Evolutionary conservation across 2,329 filamentous ascomycete genomes (phyloP).

Genomic region (Drechslerella stenobrocha): DNA sequence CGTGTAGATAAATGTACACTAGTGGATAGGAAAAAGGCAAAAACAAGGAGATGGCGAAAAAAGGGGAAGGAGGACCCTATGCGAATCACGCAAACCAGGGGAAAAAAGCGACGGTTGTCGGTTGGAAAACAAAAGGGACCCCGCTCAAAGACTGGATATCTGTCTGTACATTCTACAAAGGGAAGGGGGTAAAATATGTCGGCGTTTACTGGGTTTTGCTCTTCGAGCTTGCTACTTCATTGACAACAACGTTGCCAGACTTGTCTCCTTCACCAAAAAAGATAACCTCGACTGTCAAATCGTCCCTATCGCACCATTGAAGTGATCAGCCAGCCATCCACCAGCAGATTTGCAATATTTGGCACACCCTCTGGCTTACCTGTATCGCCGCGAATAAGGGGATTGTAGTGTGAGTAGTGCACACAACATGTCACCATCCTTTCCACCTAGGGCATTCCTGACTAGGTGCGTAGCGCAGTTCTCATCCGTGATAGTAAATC

Average conservation of each 20-base stretch:
- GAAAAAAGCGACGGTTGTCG: neutral
- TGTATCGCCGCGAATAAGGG: conserved; percentile 86
- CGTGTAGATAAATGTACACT: too few species aligned
- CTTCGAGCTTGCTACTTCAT: conserved; percentile 78
- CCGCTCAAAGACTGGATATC: neutral
- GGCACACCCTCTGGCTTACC: conserved; percentile 62
- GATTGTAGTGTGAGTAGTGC: conserved; percentile 87
- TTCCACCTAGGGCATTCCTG: conserved; percentile 89
- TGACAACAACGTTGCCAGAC: conserved; percentile 77
- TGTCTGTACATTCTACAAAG: neutral
- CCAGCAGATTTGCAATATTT: conserved; percentile 12
- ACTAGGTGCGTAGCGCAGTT: conserved; percentile 96
- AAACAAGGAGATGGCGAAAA: too few species aligned
- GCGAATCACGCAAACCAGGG: too few species aligned
- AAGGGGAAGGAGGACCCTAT: too few species aligned
- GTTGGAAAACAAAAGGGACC: neutral
- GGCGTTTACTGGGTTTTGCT: conserved; percentile 30
- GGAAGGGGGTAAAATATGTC: neutral
- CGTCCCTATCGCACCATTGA: conserved; percentile 67
- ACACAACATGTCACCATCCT: conserved; percentile 89
- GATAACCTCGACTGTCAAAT: conserved; percentile 95
- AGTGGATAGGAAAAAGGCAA: too few species aligned
- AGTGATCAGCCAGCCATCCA: too few species aligned
- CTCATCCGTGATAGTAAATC: conserved; percentile 93
- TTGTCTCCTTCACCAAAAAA: conserved; percentile 83